Conservation (phyloP, 306 rosid genomes). For the Vigna radiata region DNA sequence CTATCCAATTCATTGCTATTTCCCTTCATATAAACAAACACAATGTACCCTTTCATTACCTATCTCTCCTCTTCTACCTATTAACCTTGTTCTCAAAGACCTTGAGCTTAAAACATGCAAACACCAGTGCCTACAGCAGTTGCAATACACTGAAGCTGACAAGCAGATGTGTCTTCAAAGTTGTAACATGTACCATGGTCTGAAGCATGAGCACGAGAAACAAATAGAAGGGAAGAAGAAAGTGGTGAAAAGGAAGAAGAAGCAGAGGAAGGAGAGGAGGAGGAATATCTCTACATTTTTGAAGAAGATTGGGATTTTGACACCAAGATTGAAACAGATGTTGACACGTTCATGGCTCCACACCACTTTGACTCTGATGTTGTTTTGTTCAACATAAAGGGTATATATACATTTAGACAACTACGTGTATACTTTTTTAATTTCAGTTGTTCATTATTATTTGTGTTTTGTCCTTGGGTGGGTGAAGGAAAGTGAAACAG, state of each 20-base stretch:
- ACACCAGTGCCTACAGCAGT: constrained; percentile 62
- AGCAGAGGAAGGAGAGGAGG: neutral
- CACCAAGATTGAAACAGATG: constrained; percentile 40
- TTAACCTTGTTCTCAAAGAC: constrained; percentile 45
- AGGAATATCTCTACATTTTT: constrained; percentile 58
- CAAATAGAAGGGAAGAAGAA: constrained; percentile 18
- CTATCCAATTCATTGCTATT: neutral
- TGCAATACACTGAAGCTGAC: constrained; percentile 41
- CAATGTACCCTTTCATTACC: neutral
- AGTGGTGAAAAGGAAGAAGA: neutral
- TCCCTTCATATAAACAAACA: constrained; percentile 11
- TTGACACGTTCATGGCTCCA: no score
- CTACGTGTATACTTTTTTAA: no score
- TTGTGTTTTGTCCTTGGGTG: no score
- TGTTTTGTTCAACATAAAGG: no score
- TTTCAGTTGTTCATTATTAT: no score
- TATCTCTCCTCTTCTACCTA: constrained; percentile 11
- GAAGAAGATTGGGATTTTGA: constrained; percentile 50
- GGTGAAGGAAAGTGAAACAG: no score
- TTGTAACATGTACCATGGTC: constrained; percentile 50
- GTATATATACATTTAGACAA: no score
- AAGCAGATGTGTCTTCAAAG: constrained; percentile 37
- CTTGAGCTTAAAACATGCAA: constrained; percentile 58
- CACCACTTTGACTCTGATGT: no score
- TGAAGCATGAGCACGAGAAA: constrained; percentile 52